Evolutionary conservation across 78 protist species (phyloP).

Genomic region (Guillardia theta): DNA sequence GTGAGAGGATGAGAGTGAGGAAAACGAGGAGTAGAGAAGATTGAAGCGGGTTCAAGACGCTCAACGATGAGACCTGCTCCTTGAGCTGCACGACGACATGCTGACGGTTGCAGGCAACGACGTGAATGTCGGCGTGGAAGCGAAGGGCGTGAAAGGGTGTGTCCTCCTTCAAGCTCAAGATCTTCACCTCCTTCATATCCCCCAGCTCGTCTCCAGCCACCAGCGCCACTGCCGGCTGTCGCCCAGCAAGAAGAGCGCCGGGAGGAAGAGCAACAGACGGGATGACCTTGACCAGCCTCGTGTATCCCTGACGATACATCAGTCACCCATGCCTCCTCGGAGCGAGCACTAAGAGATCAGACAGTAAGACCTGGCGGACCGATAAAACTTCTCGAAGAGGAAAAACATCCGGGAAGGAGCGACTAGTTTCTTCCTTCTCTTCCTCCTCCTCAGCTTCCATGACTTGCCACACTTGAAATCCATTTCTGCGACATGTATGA

Average conservation of each 20-base stretch:
- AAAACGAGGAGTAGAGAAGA: no score
- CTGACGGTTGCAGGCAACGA: background rate
- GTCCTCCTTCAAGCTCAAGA: background rate
- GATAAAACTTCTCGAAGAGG: background rate
- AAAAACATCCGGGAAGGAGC: background rate
- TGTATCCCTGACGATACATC: no score
- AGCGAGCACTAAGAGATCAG: no score
- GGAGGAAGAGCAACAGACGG: background rate
- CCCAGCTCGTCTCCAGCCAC: background rate
- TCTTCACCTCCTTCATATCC: background rate
- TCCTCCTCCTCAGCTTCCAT: background rate
- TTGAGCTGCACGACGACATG: background rate
- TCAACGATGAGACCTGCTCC: background rate
- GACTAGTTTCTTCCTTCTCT: background rate
- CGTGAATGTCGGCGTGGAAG: slow-evolving; percentile 3
- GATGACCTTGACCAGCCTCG: background rate
- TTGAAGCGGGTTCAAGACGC: no score
- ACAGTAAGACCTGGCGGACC: no score
- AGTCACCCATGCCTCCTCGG: no score
- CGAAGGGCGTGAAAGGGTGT: background rate
- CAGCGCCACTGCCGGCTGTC: background rate
- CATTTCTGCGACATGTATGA: background rate
- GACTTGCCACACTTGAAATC: background rate
- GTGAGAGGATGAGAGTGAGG: no score
- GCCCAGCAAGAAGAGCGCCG: background rate